A percentile compares a stretch with the other conserved stretches of the same genome.
These are phyloP conservation scores for Chondrus crispus DNA, from an alignment of 23 red algal genomes.

Conservation along the genomic window DNA sequence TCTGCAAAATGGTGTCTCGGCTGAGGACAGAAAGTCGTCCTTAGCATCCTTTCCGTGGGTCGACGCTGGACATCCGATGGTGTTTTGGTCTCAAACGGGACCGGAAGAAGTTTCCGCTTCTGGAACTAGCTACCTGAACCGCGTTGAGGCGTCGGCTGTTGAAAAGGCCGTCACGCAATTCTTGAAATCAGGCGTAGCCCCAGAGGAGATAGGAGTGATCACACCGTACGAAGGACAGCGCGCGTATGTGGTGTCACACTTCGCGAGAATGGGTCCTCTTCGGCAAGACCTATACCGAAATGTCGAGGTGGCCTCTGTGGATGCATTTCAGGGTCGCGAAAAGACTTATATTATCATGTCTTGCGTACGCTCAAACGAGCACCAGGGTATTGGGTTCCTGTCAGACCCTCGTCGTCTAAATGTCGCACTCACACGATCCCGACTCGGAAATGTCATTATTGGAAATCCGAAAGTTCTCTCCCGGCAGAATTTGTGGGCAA, in stretches of 20 bases:
- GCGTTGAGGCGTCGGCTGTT: constrained; percentile 78
- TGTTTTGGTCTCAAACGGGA: constrained; percentile 88
- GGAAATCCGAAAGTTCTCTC: constrained; percentile 85
- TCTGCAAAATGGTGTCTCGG: constrained; percentile 91
- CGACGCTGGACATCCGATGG: constrained; percentile 65
- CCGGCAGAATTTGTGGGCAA: constrained; percentile 72
- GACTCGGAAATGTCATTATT: constrained; percentile 69
- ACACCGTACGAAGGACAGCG: constrained; percentile 97
- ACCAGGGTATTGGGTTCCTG: constrained; percentile 93
- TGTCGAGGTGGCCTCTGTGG: constrained; percentile 90
- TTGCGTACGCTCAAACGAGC: constrained; percentile 82
- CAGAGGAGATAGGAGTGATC: constrained; percentile 88
- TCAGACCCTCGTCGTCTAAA: constrained; percentile 94
- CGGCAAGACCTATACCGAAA: constrained; percentile 83
- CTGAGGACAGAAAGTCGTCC: constrained; percentile 67
- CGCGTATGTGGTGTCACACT: constrained; percentile 84
- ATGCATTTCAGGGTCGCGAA: constrained; percentile 98
- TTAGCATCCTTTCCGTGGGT: constrained; percentile 81
- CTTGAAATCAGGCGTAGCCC: constrained; percentile 65
- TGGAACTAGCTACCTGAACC: constrained; percentile 90
- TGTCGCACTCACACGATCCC: constrained; percentile 90
- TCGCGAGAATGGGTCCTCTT: constrained; percentile 76
- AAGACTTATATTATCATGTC: constrained; percentile 90
- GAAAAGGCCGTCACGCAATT: constrained; percentile 91
- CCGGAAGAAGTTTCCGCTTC: constrained; percentile 94